A percentile compares a stretch with the other conserved stretches of the same genome.
These are phyloP conservation scores for Rubus idaeus DNA, from an alignment of 306 rosid species.

Conservation along the genomic window DNA sequence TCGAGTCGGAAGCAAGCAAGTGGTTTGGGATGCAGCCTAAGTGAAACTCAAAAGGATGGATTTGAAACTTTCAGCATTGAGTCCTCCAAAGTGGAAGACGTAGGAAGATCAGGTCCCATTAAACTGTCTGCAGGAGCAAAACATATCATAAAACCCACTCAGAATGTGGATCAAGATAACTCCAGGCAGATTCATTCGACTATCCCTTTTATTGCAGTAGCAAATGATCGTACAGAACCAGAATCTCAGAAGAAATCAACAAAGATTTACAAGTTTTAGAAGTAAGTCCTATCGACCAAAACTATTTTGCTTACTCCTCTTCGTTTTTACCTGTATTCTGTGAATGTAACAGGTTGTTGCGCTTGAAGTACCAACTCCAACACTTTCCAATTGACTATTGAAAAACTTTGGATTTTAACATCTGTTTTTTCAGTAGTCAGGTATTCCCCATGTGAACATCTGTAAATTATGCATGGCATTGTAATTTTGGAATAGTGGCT, in stretches of 20 bases:
- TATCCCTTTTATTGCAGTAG: constrained; percentile 41
- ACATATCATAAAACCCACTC: constrained; percentile 77
- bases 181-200: constrained; percentile 47
- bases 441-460: constrained; percentile 31
- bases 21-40: constrained; percentile 34
- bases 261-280: constrained; percentile 69
- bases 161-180: constrained; percentile 43
- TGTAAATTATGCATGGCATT: constrained; percentile 29
- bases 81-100: constrained; percentile 39
- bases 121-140: constrained; percentile 75
- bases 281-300: constrained; percentile 33
- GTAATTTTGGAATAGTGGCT: constrained; percentile 16
- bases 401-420: constrained; percentile 19
- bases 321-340: background rate
- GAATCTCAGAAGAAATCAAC: constrained; percentile 61
- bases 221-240: constrained; percentile 48
- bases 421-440: constrained; percentile 29
- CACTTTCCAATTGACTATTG: constrained; percentile 20
- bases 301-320: background rate
- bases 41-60: constrained; percentile 37
- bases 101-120: constrained; percentile 62
- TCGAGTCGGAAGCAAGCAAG: constrained; percentile 37
- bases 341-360: constrained; percentile 31
- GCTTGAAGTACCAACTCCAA: constrained; percentile 20
- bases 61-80: constrained; percentile 34